phyloP scores from a whole-genome alignment of 306 rosid species.

The Arachis hypogaea region DNA sequence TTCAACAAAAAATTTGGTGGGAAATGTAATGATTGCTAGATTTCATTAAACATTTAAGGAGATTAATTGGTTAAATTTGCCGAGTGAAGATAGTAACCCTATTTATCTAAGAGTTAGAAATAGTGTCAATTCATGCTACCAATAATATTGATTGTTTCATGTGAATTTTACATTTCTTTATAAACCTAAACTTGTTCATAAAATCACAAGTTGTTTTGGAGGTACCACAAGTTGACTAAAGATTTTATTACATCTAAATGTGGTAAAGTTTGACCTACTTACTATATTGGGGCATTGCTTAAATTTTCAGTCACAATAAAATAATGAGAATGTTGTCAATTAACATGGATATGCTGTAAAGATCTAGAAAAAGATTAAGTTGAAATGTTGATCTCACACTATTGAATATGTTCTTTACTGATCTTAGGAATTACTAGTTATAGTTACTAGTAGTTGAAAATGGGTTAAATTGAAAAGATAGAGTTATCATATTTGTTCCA shows the following conservation, averaged over 20 bases:
- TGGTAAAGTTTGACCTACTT: conserved; percentile 33
- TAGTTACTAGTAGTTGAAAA: neutral
- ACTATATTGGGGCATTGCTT: conserved; percentile 10
- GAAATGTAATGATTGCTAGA: neutral
- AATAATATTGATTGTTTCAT: neutral
- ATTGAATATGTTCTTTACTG: conserved; percentile 19
- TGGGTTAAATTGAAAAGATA: conserved; percentile 15
- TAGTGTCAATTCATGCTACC: neutral
- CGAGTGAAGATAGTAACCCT: neutral
- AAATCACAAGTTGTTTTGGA: neutral
- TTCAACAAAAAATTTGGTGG: too few species aligned
- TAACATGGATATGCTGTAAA: conserved; percentile 40
- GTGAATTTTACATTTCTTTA: too few species aligned
- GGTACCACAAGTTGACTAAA: neutral
- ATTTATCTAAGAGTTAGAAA: neutral
- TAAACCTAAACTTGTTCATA: neutral
- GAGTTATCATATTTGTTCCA: conserved; percentile 16
- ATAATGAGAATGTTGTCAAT: conserved; percentile 36
- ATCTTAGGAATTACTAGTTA: conserved; percentile 26
- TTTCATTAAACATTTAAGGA: neutral
- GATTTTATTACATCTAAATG: conserved; percentile 19
- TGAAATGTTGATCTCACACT: conserved; percentile 36
- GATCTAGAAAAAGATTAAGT: conserved; percentile 37
- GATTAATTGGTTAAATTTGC: neutral
- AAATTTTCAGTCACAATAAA: conserved; percentile 26